These are phyloP conservation scores for Cryphonectria radicalis DNA, from an alignment of 2,329 filamentous ascomycete species.

Conservation along the genomic window DNA sequence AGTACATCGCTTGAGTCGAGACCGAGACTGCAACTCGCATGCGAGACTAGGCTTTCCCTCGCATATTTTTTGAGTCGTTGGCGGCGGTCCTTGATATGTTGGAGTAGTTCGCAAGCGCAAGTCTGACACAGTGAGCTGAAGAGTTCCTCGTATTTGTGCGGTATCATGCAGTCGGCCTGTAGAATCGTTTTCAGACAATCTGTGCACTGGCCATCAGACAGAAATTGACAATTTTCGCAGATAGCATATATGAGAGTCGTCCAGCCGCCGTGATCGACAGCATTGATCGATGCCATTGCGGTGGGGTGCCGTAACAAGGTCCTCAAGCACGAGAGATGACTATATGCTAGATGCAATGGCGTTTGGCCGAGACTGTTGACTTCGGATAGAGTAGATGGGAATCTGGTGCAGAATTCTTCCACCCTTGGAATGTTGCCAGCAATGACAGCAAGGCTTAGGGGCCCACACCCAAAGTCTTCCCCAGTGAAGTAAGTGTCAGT, in stretches of 20 bases:
- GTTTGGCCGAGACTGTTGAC: neutral
- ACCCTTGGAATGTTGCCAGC: neutral
- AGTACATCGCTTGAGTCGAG: neutral
- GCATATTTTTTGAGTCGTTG: neutral
- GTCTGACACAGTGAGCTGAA: neutral
- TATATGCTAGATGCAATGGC: neutral
- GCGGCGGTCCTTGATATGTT: neutral
- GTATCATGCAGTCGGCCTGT: neutral
- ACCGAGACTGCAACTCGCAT: neutral
- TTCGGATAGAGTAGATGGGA: neutral
- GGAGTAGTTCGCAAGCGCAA: neutral
- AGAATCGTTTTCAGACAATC: neutral
- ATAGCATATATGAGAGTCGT: neutral
- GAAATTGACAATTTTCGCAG: rapidly evolving
- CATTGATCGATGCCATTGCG: neutral
- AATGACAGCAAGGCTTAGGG: neutral
- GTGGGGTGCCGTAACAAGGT: neutral
- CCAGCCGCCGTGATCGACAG: neutral
- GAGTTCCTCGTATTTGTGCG: neutral
- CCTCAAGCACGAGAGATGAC: neutral
- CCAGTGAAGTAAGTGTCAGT: neutral
- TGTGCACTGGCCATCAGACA: neutral
- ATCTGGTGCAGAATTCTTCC: neutral
- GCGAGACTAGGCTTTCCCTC: neutral
- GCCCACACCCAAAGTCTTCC: neutral